Conservation (phyloP, 2,329 filamentous ascomycete genomes). For the Parastagonospora avenae region DNA sequence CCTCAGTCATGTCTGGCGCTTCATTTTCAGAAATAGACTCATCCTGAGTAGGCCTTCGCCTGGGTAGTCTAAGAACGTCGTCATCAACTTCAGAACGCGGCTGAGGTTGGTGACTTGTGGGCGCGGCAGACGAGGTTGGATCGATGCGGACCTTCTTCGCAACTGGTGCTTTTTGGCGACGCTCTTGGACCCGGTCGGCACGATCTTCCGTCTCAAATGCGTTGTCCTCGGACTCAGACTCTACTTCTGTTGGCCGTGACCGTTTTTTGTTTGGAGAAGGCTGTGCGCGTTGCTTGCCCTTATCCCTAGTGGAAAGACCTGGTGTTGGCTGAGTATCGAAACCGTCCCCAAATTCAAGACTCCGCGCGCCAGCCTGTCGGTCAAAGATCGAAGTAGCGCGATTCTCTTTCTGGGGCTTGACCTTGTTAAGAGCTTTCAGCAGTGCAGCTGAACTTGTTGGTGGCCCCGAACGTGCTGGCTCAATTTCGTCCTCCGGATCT, state of each 20-base stretch:
- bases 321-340: slow-evolving; percentile 37
- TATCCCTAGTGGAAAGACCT: slow-evolving; percentile 26
- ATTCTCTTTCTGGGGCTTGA: slow-evolving; percentile 42
- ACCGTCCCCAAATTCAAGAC: slow-evolving; percentile 47
- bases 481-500: slow-evolving; percentile 6
- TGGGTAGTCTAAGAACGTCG: not conserved
- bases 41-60: slow-evolving; percentile 12
- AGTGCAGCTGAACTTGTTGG: slow-evolving; percentile 28
- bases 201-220: slow-evolving; percentile 52
- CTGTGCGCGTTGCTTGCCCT: slow-evolving; percentile 34
- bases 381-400: slow-evolving; percentile 45
- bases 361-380: slow-evolving; percentile 45
- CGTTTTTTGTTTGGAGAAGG: slow-evolving; percentile 30
- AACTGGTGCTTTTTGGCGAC: slow-evolving; percentile 44
- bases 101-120: slow-evolving; percentile 37
- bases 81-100: slow-evolving; percentile 2
- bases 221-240: slow-evolving; percentile 45
- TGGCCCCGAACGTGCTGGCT: slow-evolving; percentile 12
- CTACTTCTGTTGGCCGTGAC: slow-evolving; percentile 31
- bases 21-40: slow-evolving; percentile 29
- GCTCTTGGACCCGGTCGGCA: slow-evolving; percentile 36
- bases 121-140: slow-evolving; percentile 24
- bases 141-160: slow-evolving; percentile 33
- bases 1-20: slow-evolving; percentile 33
- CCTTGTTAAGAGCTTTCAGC: slow-evolving; percentile 23